These are phyloP conservation scores for Alternaria sp. DNA, from an alignment of 2,329 filamentous ascomycete genomes.

Conservation along the genomic window DNA sequence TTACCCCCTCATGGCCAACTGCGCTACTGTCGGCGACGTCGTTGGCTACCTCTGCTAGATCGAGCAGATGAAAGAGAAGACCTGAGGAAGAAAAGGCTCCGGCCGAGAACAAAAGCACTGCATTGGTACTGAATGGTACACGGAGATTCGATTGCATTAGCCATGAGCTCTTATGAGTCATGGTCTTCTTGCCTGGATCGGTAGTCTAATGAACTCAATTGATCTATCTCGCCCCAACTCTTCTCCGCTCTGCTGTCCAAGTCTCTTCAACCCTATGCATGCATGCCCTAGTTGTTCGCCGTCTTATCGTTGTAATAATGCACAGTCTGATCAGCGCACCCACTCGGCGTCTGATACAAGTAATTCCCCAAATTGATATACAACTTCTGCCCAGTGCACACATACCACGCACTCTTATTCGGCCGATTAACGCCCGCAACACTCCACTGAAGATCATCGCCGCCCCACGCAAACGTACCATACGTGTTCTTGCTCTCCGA, in stretches of 20 bases:
- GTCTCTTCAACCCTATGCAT: not conserved
- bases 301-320: slow-evolving; percentile 48
- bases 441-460: slow-evolving; percentile 65
- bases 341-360: slow-evolving; percentile 62
- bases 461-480: slow-evolving; percentile 63
- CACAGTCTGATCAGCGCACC: slow-evolving; percentile 65
- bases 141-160: no score
- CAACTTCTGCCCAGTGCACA: slow-evolving; percentile 59
- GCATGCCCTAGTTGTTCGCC: slow-evolving; percentile 29
- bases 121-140: not conserved
- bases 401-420: slow-evolving; percentile 65
- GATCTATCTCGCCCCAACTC: not conserved
- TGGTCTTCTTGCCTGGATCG: not conserved
- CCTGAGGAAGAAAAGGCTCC: not conserved
- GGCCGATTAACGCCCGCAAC: slow-evolving; percentile 57
- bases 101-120: not conserved
- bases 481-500: slow-evolving; percentile 59
- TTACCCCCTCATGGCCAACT: not conserved
- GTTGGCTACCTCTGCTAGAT: not conserved
- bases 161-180: not conserved
- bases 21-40: not conserved
- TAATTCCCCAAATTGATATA: slow-evolving; percentile 68
- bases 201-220: not conserved
- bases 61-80: not conserved
- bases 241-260: not conserved